These are phyloP conservation scores for Exophiala calicioides DNA, from an alignment of 2,329 filamentous ascomycete species.

Conservation along the genomic window DNA sequence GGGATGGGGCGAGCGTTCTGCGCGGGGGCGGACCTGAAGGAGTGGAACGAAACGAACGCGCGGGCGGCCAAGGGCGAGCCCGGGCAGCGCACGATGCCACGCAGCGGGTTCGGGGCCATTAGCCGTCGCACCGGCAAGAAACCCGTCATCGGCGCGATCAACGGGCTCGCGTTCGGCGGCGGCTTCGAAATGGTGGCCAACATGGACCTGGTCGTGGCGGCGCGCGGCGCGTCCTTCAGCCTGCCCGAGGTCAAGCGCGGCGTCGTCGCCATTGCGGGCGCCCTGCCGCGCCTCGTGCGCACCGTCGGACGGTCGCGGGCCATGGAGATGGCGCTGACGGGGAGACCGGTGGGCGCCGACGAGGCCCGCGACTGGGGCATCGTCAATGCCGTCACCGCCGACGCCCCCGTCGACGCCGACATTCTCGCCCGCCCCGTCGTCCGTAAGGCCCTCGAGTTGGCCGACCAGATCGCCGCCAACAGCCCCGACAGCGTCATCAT, in stretches of 20 bases:
- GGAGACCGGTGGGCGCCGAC: conserved; percentile 58
- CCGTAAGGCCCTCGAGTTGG: conserved; percentile 58
- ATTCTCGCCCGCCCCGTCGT: conserved; percentile 22
- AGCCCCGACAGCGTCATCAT: conserved; percentile 76
- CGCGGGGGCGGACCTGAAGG: conserved; percentile 48
- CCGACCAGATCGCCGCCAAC: conserved; percentile 61
- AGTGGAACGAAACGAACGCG: conserved; percentile 38
- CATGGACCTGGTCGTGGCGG: conserved; percentile 69
- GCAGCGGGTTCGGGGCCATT: conserved; percentile 41
- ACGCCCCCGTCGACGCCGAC: conserved; percentile 20
- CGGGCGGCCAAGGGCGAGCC: conserved; percentile 9
- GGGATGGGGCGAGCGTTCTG: conserved; percentile 47
- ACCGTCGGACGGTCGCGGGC: conserved; percentile 68
- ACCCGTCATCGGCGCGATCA: conserved; percentile 73
- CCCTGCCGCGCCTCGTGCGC: conserved; percentile 67
- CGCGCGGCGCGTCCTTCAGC: conserved; percentile 58
- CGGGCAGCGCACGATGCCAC: conserved; percentile 28
- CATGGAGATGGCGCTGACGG: conserved; percentile 70
- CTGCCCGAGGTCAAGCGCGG: conserved; percentile 72
- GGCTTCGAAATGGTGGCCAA: conserved; percentile 76
- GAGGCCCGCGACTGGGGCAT: conserved; percentile 67
- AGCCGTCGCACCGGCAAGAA: conserved; percentile 67
- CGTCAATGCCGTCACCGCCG: conserved; percentile 50
- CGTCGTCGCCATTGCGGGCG: conserved; percentile 69
- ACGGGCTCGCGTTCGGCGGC: conserved; percentile 72